phyloP scores from a whole-genome alignment of 225 moss, liverwort and hornwort species.

The Pseudoscleropodium purum region DNA sequence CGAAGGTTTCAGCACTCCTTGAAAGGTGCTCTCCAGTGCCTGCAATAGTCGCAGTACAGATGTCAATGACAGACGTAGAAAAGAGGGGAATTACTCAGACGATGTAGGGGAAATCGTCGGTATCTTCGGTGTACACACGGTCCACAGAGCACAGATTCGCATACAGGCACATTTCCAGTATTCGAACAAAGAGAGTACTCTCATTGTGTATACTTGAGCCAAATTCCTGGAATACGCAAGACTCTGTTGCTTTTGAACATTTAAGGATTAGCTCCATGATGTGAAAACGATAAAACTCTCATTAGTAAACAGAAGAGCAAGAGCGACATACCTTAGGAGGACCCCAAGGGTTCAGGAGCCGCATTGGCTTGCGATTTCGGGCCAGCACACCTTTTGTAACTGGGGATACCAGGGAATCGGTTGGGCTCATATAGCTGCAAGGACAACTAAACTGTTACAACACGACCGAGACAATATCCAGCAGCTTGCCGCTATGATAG shows the following conservation, averaged over 20 bases:
- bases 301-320: neutral
- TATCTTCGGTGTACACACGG: too few species aligned
- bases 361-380: constrained; percentile 65
- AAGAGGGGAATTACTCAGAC: too few species aligned
- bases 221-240: too few species aligned
- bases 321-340: constrained; percentile 53
- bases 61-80: neutral
- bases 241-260: neutral
- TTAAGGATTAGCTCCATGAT: neutral
- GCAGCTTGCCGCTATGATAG: neutral
- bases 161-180: neutral
- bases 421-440: constrained; percentile 90
- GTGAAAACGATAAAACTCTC: too few species aligned
- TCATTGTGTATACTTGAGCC: too few species aligned
- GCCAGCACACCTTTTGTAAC: constrained; percentile 75
- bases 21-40: constrained; percentile 74
- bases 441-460: neutral
- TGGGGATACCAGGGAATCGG: constrained; percentile 86
- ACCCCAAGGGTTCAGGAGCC: constrained; percentile 61
- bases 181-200: too few species aligned
- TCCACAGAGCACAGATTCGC: too few species aligned
- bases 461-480: neutral
- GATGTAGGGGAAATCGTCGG: too few species aligned
- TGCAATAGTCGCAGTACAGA: neutral
- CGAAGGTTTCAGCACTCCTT: constrained; percentile 2